A percentile compares a stretch with the other conserved stretches of the same genome.
Evolutionary conservation across 768 basidiomycete species (phyloP).

Genomic region (Leccinum uliginosum): DNA sequence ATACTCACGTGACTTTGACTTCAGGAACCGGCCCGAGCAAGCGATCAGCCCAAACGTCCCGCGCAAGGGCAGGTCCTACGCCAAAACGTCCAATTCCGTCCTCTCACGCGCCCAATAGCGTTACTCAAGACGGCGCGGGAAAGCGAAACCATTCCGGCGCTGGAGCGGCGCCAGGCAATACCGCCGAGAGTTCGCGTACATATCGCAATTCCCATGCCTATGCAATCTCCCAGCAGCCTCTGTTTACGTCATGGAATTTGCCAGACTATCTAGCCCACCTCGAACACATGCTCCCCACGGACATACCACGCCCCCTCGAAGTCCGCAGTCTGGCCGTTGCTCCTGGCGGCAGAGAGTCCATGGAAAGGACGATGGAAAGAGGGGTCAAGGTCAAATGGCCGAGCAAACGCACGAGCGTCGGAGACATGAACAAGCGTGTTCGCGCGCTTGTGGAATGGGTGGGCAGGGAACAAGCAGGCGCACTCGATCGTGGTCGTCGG

Average conservation of each 20-base stretch:
- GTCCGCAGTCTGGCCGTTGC: constrained; percentile 50
- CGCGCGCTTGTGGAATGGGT: constrained; percentile 90
- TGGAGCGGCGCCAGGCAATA: constrained; percentile 33
- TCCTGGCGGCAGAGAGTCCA: constrained; percentile 44
- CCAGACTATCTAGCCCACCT: constrained; percentile 92
- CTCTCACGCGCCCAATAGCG: constrained; percentile 29
- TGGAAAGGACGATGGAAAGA: constrained; percentile 63
- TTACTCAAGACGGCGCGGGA: constrained; percentile 41
- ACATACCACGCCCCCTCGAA: constrained; percentile 68
- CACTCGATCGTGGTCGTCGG: constrained; percentile 65
- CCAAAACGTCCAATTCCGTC: constrained; percentile 30
- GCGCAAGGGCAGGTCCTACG: constrained; percentile 28
- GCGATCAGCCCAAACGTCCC: constrained; percentile 39
- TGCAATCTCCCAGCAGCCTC: constrained; percentile 71
- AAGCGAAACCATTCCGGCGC: constrained; percentile 45
- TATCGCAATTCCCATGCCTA: constrained; percentile 80
- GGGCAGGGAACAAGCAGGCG: constrained; percentile 79
- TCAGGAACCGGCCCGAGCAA: constrained; percentile 33
- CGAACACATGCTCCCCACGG: constrained; percentile 75
- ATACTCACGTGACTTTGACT: constrained; percentile 35
- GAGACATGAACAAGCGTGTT: constrained; percentile 96
- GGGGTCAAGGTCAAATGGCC: constrained; percentile 93
- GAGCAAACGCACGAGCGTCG: constrained; percentile 90
- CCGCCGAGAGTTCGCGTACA: constrained; percentile 53
- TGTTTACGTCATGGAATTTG: constrained; percentile 83